Base-by-base conservation (phyloP, 352 stramenopile species). In the Pythium guiyangense region DNA sequence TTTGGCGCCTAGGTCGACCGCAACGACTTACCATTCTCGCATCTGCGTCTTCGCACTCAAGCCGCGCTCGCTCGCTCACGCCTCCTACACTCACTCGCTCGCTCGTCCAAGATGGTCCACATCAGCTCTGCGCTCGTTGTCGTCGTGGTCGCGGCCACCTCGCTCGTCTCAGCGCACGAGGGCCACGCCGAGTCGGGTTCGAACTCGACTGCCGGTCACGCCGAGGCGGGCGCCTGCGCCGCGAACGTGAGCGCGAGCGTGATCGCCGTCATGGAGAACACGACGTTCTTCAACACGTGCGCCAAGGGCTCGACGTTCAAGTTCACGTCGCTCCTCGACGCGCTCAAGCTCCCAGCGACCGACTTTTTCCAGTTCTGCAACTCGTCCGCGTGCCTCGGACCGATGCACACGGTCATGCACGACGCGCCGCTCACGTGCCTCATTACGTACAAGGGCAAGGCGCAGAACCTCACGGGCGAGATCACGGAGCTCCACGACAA, bases 291-390 rank as follows among this genome's bases (percentile, higher is more conserved):
- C 57, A 60, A 74, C 62, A 74, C 69, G 55, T 88, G 78, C 54
- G 74, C 66, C 2, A 54, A 63, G 18, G 74, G 68, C 56, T 61
- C 62, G 40, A 82, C 66, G 0, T 88, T 79, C 63, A 78, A 70
- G 51, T 37, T 88, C 54, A 64, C 65, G 60, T 69, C 54, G 22
- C 51, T 79, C 29, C 79, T 84, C 47, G 74, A 79, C 47, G 71
- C 70, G 26, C 54, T 67, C 11, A 77, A 85, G 49, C 74, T 89
- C 47, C 73, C 65, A 26, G 40, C 54, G 29, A 10, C 58, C 14
- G 71, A 86, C 20, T 73, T 89, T n/a, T 15, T 82, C 26, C 54
- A 56, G 46, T 86, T 83, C 55, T 88, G 79, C 64, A 71, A 77
- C 53, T 82, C 73, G 51, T 73, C 64, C 8, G 64, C 54, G 20